These are phyloP conservation scores for Hibiscus trionum DNA, from an alignment of 345 rosid species.

Conservation along the genomic window DNA sequence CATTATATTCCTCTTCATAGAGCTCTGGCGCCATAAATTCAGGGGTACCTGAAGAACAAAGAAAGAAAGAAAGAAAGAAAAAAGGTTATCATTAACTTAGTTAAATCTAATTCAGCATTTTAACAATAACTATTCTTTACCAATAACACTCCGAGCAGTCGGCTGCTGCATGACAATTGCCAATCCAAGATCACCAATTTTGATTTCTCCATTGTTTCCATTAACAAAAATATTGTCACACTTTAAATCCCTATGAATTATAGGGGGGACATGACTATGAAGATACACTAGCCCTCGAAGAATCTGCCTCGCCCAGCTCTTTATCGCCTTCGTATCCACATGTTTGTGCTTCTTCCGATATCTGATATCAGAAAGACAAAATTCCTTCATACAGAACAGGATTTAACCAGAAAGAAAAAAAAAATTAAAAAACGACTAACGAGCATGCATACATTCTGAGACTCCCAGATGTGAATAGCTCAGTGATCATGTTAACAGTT, in stretches of 20 bases:
- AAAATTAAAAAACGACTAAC: no score
- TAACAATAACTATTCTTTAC: slow-evolving; percentile 14
- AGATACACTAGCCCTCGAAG: slow-evolving; percentile 51
- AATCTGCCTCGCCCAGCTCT: slow-evolving; percentile 58
- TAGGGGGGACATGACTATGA: slow-evolving; percentile 47
- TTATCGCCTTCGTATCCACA: slow-evolving; percentile 54
- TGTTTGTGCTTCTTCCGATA: slow-evolving; percentile 50
- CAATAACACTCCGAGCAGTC: slow-evolving; percentile 61
- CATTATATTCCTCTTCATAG: slow-evolving; percentile 69
- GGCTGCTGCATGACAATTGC: slow-evolving; percentile 60
- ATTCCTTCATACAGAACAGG: neutral
- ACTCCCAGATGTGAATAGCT: slow-evolving; percentile 79
- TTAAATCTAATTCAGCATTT: neutral
- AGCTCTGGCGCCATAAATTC: slow-evolving; percentile 79
- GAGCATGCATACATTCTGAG: slow-evolving; percentile 50
- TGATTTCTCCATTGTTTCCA: slow-evolving; percentile 60
- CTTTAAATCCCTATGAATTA: slow-evolving; percentile 60
- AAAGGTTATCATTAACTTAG: neutral
- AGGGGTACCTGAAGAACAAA: slow-evolving; percentile 40
- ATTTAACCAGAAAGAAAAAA: neutral
- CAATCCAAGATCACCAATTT: slow-evolving; percentile 68
- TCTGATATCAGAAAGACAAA: slow-evolving; percentile 19
- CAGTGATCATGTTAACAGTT: slow-evolving; percentile 80
- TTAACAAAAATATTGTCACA: slow-evolving; percentile 64
- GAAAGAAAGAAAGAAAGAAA: neutral